A percentile compares a stretch with the other conserved stretches of the same genome.
phyloP scores from a whole-genome alignment of 345 rosid species.

The Syzygium aromaticum region DNA sequence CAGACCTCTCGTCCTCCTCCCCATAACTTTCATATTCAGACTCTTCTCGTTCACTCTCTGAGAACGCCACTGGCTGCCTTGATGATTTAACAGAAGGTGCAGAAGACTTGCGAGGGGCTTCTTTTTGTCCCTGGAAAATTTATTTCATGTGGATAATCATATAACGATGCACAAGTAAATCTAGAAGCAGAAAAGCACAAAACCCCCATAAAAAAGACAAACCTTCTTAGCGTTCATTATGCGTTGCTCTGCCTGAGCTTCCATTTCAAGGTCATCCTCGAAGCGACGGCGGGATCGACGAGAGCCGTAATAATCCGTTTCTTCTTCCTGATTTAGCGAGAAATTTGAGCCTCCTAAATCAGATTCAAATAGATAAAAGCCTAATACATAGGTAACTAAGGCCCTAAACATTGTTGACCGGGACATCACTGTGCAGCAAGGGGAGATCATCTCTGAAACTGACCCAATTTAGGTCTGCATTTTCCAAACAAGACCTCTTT shows the following conservation, averaged over 20 bases:
- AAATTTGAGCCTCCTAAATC: neutral
- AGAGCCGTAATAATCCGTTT: conserved; percentile 66
- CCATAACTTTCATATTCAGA: conserved; percentile 96
- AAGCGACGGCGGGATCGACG: conserved; percentile 67
- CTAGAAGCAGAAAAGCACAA: neutral
- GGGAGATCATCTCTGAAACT: no score
- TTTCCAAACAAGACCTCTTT: neutral
- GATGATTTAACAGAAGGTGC: conserved; percentile 44
- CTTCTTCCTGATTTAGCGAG: conserved; percentile 52
- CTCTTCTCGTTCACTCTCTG: conserved; percentile 89
- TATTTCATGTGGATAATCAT: neutral
- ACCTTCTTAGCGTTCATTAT: conserved; percentile 97
- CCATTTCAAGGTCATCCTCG: conserved; percentile 91
- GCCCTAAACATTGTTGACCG: neutral
- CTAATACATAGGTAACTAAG: neutral
- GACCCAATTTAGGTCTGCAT: neutral
- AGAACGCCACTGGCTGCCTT: conserved; percentile 65
- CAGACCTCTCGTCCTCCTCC: conserved; percentile 65
- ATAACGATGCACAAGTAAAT: neutral
- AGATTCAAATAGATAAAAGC: neutral
- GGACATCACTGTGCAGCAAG: neutral
- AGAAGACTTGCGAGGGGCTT: conserved; percentile 53
- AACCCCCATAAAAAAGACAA: neutral
- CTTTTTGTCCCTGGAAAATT: conserved; percentile 50
- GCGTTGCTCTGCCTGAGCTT: conserved; percentile 82